These are phyloP conservation scores for Abrus precatorius DNA, from an alignment of 306 rosid genomes.

Conservation along the genomic window DNA sequence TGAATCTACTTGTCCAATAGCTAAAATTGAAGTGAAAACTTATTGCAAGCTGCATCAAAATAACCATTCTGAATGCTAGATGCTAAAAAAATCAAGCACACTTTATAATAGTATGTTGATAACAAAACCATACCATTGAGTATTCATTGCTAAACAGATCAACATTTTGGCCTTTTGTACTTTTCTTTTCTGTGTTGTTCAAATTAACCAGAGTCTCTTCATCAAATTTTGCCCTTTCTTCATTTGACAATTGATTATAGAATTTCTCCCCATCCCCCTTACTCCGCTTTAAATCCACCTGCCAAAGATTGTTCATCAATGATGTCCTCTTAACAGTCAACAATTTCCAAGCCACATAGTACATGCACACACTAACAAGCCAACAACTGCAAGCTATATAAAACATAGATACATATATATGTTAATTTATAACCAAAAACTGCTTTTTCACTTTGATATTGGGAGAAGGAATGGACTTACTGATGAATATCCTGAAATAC, in stretches of 20 bases:
- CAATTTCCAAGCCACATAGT: neutral
- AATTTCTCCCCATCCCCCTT: conserved; percentile 47
- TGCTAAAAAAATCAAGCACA: conserved; percentile 29
- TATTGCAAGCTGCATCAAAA: conserved; percentile 21
- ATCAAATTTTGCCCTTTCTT: conserved; percentile 52
- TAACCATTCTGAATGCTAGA: conserved; percentile 31
- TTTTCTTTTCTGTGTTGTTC: conserved; percentile 64
- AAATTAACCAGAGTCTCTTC: conserved; percentile 71
- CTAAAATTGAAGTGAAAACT: neutral
- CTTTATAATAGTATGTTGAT: conserved; percentile 11
- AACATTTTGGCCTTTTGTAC: conserved; percentile 60
- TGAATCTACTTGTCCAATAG: neutral
- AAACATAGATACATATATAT: neutral
- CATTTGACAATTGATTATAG: conserved; percentile 45
- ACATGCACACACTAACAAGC: neutral
- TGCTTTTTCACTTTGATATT: conserved; percentile 5
- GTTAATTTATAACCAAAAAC: neutral
- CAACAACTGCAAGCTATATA: neutral
- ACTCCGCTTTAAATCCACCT: conserved; percentile 42
- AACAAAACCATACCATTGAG: conserved; percentile 63
- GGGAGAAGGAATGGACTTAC: conserved; percentile 44
- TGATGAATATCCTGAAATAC: conserved; percentile 44
- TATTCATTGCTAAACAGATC: conserved; percentile 74
- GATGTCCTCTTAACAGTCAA: neutral
- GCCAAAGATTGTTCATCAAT: conserved; percentile 21